phyloP scores from a whole-genome alignment of 345 rosid species.

The Gynandropsis gynandra region DNA sequence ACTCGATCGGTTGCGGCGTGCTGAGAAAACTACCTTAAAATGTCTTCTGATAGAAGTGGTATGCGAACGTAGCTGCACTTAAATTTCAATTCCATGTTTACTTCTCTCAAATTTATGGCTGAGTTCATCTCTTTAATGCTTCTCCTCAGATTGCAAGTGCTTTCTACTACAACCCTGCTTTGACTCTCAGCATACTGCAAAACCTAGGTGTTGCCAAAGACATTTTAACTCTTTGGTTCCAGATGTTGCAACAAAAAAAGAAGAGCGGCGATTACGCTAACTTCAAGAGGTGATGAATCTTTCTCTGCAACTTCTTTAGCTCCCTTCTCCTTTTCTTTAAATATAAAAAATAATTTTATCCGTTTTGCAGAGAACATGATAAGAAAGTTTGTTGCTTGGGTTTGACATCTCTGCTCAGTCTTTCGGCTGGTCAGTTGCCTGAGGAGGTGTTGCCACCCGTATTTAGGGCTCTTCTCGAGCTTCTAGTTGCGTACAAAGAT shows the following conservation, averaged over 20 bases:
- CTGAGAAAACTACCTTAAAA: conserved; percentile 76
- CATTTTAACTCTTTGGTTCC: conserved; percentile 79
- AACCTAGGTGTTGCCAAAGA: conserved; percentile 67
- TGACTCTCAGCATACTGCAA: conserved; percentile 72
- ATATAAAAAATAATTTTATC: background rate
- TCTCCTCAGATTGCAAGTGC: conserved; percentile 77
- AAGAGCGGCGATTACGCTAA: conserved; percentile 71
- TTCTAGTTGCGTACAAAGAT: conserved; percentile 80
- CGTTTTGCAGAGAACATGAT: conserved; percentile 71
- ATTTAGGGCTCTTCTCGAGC: conserved; percentile 80
- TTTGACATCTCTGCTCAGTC: conserved; percentile 71
- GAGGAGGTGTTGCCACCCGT: conserved; percentile 78
- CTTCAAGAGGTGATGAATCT: conserved; percentile 65
- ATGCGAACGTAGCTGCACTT: conserved; percentile 24
- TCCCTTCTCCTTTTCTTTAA: conserved; percentile 2
- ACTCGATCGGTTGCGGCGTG: conserved; percentile 61
- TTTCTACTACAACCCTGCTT: conserved; percentile 72
- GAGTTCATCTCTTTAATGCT: conserved; percentile 16
- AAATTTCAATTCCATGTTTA: conserved; percentile 2
- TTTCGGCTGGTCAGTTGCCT: conserved; percentile 71
- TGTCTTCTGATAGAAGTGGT: conserved; percentile 99
- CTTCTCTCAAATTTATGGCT: conserved; percentile 14
- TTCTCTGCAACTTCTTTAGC: conserved; percentile 1
- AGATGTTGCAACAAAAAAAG: conserved; percentile 86
- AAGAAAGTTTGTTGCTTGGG: conserved; percentile 99